These are phyloP conservation scores for Linderina pennispora DNA, from an alignment of 192 early-diverging fungal species.

Conservation along the genomic window DNA sequence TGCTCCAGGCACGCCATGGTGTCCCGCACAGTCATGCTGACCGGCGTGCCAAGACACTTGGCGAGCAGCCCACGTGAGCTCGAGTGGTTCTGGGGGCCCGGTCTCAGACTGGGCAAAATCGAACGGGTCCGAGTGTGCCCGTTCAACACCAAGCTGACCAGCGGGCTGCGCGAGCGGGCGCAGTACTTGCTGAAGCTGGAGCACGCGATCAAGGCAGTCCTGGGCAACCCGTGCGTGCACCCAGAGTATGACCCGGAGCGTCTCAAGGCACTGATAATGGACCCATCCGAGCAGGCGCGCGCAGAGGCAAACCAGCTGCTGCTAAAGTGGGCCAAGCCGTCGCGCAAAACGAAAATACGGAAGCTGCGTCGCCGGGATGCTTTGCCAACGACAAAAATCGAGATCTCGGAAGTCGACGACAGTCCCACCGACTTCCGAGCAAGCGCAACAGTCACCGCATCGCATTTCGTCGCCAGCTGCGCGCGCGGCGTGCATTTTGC, in stretches of 20 bases:
- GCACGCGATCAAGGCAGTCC: conserved; percentile 48
- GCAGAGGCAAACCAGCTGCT: conserved; percentile 19
- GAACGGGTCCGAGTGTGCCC: conserved; percentile 60
- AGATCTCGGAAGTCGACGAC: not conserved
- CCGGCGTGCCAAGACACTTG: conserved; percentile 53
- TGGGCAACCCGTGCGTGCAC: conserved; percentile 65
- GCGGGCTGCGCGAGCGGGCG: conserved; percentile 51
- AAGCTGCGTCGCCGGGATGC: conserved; percentile 1
- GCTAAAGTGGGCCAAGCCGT: conserved; percentile 26
- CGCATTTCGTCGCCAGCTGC: not conserved
- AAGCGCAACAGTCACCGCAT: not conserved
- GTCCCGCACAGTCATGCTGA: conserved; percentile 65
- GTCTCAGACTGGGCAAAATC: conserved; percentile 53
- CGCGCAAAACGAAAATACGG: no score
- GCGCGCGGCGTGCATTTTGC: no score
- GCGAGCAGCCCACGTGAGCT: conserved; percentile 50
- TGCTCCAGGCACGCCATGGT: conserved; percentile 39
- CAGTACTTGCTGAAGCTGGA: conserved; percentile 53
- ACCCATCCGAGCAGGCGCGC: conserved; percentile 9
- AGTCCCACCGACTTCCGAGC: not conserved
- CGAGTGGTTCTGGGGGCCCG: conserved; percentile 60
- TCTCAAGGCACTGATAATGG: conserved; percentile 17
- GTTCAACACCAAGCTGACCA: conserved; percentile 51
- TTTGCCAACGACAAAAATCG: not conserved
- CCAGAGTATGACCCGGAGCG: conserved; percentile 55